Percentiles rank a stretch among this genome's conserved stretches.
phyloP scores from a whole-genome alignment of 1,139 yeast genomes.

The Kodamaea arcana region DNA sequence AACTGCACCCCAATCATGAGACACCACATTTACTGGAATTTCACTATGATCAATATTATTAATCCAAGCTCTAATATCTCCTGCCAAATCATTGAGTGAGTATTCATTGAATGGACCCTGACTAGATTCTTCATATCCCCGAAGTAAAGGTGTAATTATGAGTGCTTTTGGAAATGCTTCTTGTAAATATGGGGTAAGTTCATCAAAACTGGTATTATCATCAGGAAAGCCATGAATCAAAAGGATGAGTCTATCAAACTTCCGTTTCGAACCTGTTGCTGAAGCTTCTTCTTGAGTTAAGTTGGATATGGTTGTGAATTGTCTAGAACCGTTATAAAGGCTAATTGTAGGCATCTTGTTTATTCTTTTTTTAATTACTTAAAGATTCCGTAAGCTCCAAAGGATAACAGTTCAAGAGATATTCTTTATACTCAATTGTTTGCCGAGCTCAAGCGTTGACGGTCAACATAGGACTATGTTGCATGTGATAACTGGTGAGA shows the following conservation, averaged over 20 bases:
- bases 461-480: no score
- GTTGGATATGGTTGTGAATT: slow-evolving; percentile 27
- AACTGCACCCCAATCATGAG: slow-evolving; percentile 49
- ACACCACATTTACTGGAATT: slow-evolving; percentile 38
- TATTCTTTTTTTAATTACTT: no score
- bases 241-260: slow-evolving; percentile 26
- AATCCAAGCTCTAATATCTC: slow-evolving; percentile 37
- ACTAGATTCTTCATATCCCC: slow-evolving; percentile 41
- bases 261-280: slow-evolving; percentile 10
- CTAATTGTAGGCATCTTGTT: no score
- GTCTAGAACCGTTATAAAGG: slow-evolving; percentile 21
- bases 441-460: no score
- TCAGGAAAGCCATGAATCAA: slow-evolving; percentile 46
- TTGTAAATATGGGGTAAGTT: slow-evolving; percentile 22
- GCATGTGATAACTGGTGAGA: no score
- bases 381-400: no score
- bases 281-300: slow-evolving; percentile 16
- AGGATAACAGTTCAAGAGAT: no score
- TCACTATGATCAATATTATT: slow-evolving; percentile 16
- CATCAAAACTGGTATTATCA: slow-evolving; percentile 27
- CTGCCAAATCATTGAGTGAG: slow-evolving; percentile 28
- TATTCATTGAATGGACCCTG: slow-evolving; percentile 27
- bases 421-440: no score
- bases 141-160: slow-evolving; percentile 34
- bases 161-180: slow-evolving; percentile 19